phyloP scores from a whole-genome alignment of 2,329 filamentous ascomycete genomes.

The Penicillium sp. region DNA sequence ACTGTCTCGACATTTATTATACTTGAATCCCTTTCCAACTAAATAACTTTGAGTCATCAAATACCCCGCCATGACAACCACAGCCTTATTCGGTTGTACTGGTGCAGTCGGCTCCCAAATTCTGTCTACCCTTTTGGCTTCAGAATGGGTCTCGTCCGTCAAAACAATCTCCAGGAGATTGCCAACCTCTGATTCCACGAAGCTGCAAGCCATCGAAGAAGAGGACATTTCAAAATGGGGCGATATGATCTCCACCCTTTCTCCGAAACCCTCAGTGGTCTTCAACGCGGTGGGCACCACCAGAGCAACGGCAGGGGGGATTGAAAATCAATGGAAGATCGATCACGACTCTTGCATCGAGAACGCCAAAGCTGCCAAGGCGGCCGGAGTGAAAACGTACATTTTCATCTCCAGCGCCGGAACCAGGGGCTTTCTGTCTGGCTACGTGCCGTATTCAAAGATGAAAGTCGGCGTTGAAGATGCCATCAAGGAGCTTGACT shows the following conservation, averaged over 20 bases:
- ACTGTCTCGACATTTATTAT: too few species aligned
- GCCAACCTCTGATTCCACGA: slow-evolving; percentile 21
- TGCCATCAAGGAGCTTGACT: slow-evolving; percentile 31
- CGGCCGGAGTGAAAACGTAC: slow-evolving; percentile 33
- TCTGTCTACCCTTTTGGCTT: slow-evolving; percentile 24
- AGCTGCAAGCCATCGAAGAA: slow-evolving; percentile 27
- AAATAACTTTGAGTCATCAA: too few species aligned
- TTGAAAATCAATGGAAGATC: slow-evolving; percentile 36
- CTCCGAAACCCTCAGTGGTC: slow-evolving; percentile 22
- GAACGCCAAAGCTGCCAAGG: slow-evolving; percentile 33
- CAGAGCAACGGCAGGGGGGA: slow-evolving; percentile 27
- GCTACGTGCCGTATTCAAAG: slow-evolving; percentile 32
- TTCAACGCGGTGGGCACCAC: slow-evolving; percentile 37
- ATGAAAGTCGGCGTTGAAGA: slow-evolving; percentile 38
- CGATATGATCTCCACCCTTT: slow-evolving; percentile 20
- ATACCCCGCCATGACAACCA: slow-evolving; percentile 29
- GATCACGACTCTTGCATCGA: slow-evolving; percentile 36
- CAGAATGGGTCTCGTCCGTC: slow-evolving; percentile 20
- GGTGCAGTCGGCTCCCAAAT: slow-evolving; percentile 32
- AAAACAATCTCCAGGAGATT: slow-evolving; percentile 26
- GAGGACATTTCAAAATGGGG: slow-evolving; percentile 30
- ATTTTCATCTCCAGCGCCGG: slow-evolving; percentile 34
- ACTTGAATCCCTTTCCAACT: too few species aligned
- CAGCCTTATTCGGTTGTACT: slow-evolving; percentile 30
- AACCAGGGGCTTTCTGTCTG: slow-evolving; percentile 25